These are phyloP conservation scores for Candida schatavii DNA, from an alignment of 805 yeast species.

Conservation along the genomic window DNA sequence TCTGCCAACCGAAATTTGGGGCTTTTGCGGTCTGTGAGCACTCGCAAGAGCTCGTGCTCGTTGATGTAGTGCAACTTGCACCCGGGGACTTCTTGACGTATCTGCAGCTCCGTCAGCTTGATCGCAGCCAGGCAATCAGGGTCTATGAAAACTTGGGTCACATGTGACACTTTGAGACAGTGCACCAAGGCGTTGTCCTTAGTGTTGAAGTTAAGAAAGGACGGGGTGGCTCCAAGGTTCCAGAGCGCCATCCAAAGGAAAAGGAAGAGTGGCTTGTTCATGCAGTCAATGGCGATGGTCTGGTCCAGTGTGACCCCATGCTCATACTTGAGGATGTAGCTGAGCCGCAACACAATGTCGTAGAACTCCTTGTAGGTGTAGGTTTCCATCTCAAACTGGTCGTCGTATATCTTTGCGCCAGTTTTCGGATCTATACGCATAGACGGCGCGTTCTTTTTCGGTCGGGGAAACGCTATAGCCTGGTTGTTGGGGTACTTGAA, in stretches of 20 bases:
- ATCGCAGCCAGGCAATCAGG: slow-evolving; percentile 60
- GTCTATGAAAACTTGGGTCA: slow-evolving; percentile 68
- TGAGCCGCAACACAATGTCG: slow-evolving; percentile 61
- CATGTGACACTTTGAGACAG: slow-evolving; percentile 68
- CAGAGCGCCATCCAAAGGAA: slow-evolving; percentile 82
- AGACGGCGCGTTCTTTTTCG: slow-evolving; percentile 28
- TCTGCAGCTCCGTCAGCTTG: slow-evolving; percentile 42
- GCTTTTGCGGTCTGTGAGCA: slow-evolving; percentile 37
- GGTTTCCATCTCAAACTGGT: slow-evolving; percentile 56
- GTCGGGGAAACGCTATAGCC: slow-evolving; percentile 66
- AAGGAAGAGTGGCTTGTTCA: slow-evolving; percentile 80
- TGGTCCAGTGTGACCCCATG: slow-evolving; percentile 66
- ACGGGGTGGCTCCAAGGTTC: slow-evolving; percentile 89
- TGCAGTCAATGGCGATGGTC: slow-evolving; percentile 69
- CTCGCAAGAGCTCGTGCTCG: slow-evolving; percentile 46
- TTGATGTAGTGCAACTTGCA: slow-evolving; percentile 47
- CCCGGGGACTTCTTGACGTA: slow-evolving; percentile 35
- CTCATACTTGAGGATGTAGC: slow-evolving; percentile 59
- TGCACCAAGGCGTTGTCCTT: slow-evolving; percentile 73
- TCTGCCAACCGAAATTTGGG: slow-evolving; percentile 56
- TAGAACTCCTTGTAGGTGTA: slow-evolving; percentile 71
- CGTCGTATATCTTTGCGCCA: slow-evolving; percentile 45
- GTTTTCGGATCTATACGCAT: slow-evolving; percentile 21
- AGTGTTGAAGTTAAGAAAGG: slow-evolving; percentile 80
- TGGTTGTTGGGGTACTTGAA: slow-evolving; percentile 43